Percentiles rank a stretch among this genome's conserved stretches.
phyloP scores from a whole-genome alignment of 371 early-diverging fungal species.

The Batkoa obscura region DNA sequence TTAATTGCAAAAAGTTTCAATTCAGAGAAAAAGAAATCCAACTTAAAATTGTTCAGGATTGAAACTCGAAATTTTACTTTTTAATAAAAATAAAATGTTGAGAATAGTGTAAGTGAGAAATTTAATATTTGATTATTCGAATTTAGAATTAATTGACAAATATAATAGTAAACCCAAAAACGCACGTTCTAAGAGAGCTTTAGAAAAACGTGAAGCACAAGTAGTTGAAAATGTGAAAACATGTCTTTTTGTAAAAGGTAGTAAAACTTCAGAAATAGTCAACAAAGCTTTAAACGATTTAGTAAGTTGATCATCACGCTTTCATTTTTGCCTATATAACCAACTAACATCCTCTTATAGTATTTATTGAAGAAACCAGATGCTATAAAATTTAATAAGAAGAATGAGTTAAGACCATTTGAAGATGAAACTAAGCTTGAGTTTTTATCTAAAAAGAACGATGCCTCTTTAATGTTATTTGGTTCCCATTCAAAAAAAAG shows the following conservation, averaged over 20 bases:
- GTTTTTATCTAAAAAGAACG: conserved; percentile 87
- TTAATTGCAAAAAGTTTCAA: too few relatives aligned
- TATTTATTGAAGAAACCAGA: conserved; percentile 81
- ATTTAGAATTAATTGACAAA: too few relatives aligned
- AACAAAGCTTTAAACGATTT: conserved; percentile 73
- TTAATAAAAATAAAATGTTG: too few relatives aligned
- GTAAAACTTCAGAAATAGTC: conserved; percentile 67
- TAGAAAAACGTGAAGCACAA: conserved; percentile 77
- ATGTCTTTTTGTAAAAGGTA: conserved; percentile 70
- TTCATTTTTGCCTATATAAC: neutral
- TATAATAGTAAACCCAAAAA: conserved; percentile 54
- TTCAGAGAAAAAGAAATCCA: too few relatives aligned
- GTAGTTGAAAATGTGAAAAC: conserved; percentile 79
- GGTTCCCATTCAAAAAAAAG: conserved; percentile 91
- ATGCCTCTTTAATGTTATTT: conserved; percentile 70
- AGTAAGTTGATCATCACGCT: conserved; percentile 20
- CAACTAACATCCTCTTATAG: conserved; percentile 16
- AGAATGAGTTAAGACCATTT: conserved; percentile 90
- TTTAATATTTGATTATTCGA: too few relatives aligned
- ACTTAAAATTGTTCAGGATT: too few relatives aligned
- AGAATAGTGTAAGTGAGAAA: too few relatives aligned
- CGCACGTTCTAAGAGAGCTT: conserved; percentile 63
- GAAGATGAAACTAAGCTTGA: conserved; percentile 81
- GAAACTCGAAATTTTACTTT: too few relatives aligned
- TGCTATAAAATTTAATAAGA: conserved; percentile 71